phyloP scores from a whole-genome alignment of 2,329 filamentous ascomycete genomes.

The Setomelanomma holmii region DNA sequence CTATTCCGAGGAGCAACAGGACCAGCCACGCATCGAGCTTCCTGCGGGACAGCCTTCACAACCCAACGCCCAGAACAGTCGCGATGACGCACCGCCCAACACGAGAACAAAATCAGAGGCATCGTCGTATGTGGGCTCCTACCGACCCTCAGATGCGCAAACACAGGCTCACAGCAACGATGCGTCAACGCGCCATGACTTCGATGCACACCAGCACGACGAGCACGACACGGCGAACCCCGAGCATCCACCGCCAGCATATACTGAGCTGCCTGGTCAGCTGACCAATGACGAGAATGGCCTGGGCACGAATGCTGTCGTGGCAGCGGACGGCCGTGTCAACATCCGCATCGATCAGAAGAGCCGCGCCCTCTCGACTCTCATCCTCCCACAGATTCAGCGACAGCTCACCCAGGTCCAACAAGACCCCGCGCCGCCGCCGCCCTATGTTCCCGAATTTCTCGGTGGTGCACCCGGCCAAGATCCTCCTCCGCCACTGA shows the following conservation, averaged over 20 bases:
- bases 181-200: constrained; percentile 5
- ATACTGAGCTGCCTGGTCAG: constrained; percentile 51
- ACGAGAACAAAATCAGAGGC: constrained; percentile 30
- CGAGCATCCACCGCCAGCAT: constrained; percentile 47
- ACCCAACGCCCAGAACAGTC: constrained; percentile 7
- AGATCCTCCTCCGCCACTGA: constrained; percentile 56
- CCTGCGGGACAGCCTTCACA: constrained; percentile 4
- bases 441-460: constrained; percentile 75
- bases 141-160: constrained; percentile 29
- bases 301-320: constrained; percentile 55
- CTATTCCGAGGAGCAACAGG: constrained; percentile 7
- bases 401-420: constrained; percentile 50
- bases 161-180: constrained; percentile 3
- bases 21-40: constrained; percentile 16
- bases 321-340: constrained; percentile 49
- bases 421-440: constrained; percentile 64
- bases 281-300: constrained; percentile 47
- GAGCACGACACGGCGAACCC: constrained; percentile 17
- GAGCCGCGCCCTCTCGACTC: constrained; percentile 42
- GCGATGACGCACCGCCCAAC: background rate
- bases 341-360: constrained; percentile 52
- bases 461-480: constrained; percentile 70
- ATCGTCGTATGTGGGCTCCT: constrained; percentile 36
- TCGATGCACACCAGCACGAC: constrained; percentile 21
- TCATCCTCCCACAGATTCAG: constrained; percentile 49